A percentile compares a stretch with the other conserved stretches of the same genome.
Conservation (phyloP, 768 basidiomycete species). For the Lentinula sp. region DNA sequence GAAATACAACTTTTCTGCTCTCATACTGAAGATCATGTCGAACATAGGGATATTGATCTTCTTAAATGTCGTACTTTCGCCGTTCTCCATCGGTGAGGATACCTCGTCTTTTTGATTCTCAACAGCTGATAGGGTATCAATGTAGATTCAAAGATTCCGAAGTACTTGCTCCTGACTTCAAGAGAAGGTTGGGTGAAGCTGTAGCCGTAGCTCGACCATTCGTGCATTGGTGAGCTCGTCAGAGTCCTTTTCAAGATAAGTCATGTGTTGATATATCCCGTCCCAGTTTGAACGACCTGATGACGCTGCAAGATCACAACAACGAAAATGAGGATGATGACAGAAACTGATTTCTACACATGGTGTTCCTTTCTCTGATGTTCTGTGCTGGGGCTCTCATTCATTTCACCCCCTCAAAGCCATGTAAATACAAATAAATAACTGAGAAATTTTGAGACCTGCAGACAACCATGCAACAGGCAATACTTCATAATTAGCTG, state of each 20-base stretch:
- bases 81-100: constrained; percentile 52
- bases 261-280: not conserved
- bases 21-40: not conserved
- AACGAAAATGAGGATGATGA: constrained; percentile 10
- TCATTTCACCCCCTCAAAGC: no score
- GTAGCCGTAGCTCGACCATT: constrained; percentile 61
- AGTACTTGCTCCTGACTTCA: constrained; percentile 63
- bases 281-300: constrained; percentile 44
- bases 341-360: not conserved
- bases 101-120: constrained; percentile 6
- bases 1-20: constrained; percentile 4
- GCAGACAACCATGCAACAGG: no score
- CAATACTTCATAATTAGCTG: no score
- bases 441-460: no score
- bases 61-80: constrained; percentile 78
- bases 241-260: not conserved
- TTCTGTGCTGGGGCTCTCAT: no score
- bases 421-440: no score
- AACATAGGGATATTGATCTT: constrained; percentile 79
- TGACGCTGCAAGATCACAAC: constrained; percentile 28
- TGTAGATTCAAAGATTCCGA: constrained; percentile 69
- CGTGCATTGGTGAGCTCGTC: constrained; percentile 60
- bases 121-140: constrained; percentile 15
- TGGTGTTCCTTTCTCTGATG: no score
- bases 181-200: constrained; percentile 50